A percentile compares a stretch with the other conserved stretches of the same genome.
Evolutionary conservation across 148 eudicot genomes (phyloP).

Genomic region (Spergularia bocconei): DNA sequence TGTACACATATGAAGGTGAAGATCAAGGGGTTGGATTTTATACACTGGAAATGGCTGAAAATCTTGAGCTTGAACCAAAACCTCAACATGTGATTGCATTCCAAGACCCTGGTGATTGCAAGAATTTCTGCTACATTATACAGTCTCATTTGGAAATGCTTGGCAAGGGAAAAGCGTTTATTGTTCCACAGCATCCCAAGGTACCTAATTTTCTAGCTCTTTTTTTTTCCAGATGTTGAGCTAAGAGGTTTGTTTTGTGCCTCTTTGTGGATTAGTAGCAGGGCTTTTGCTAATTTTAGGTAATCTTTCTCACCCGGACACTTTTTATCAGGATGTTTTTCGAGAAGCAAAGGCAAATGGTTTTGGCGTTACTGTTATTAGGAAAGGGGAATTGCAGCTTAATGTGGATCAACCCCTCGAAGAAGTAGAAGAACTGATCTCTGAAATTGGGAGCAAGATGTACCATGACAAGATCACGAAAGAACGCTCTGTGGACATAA

Average conservation of each 20-base stretch:
- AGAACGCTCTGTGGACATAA: conserved; percentile 64
- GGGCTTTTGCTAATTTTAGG: background rate
- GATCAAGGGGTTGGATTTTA: conserved; percentile 70
- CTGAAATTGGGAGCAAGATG: conserved; percentile 81
- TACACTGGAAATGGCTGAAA: conserved; percentile 82
- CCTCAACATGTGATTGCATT: conserved; percentile 84
- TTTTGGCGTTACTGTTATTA: conserved; percentile 75
- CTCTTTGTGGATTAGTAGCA: background rate
- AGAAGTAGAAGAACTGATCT: conserved; percentile 77
- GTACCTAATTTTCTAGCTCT: conserved; percentile 31
- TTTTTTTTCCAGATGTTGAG: background rate
- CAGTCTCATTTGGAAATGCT: conserved; percentile 86
- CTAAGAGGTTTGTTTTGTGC: background rate
- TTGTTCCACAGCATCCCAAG: conserved; percentile 77
- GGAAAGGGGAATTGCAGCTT: conserved; percentile 71
- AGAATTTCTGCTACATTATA: conserved; percentile 73
- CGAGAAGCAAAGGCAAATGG: conserved; percentile 80
- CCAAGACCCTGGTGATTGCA: conserved; percentile 74
- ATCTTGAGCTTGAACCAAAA: conserved; percentile 91
- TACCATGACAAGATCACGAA: conserved; percentile 78
- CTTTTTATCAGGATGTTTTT: conserved; percentile 56
- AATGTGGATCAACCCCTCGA: conserved; percentile 81
- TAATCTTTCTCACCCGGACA: background rate
- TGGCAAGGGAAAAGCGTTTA: conserved; percentile 81
- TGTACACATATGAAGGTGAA: conserved; percentile 62